These are phyloP conservation scores for Trichosporon sp. DNA, from an alignment of 1,284 basidiomycete genomes.

Conservation along the genomic window DNA sequence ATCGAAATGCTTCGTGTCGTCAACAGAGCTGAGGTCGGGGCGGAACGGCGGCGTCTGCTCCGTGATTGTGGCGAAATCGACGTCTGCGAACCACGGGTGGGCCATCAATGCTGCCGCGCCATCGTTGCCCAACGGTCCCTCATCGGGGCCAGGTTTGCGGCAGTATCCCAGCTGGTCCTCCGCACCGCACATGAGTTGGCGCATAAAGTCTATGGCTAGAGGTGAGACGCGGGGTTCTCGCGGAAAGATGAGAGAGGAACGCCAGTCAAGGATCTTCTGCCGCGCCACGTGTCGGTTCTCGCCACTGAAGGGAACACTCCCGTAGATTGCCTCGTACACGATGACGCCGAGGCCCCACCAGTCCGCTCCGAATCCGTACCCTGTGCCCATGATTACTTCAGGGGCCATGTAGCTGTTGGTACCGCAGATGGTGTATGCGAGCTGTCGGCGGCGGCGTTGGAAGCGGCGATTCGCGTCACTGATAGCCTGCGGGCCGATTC, in stretches of 20 bases:
- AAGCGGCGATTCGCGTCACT: constrained; percentile 40
- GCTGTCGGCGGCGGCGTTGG: constrained; percentile 71
- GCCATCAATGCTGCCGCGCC: constrained; percentile 77
- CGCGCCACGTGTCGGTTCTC: constrained; percentile 85
- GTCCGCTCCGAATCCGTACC: constrained; percentile 92
- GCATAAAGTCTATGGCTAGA: constrained; percentile 84
- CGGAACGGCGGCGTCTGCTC: constrained; percentile 79
- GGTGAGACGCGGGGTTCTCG: constrained; percentile 77
- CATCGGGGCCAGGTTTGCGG: constrained; percentile 22
- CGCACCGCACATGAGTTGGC: constrained; percentile 85
- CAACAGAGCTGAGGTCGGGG: constrained; percentile 74
- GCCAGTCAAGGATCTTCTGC: constrained; percentile 92
- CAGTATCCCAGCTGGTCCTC: constrained; percentile 87
- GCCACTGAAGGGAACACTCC: constrained; percentile 84
- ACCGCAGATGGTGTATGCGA: constrained; percentile 83
- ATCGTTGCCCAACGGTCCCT: constrained; percentile 59
- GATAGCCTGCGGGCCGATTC: constrained; percentile 62
- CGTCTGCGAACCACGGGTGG: constrained; percentile 81
- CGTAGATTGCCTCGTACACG: constrained; percentile 74
- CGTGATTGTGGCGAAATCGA: constrained; percentile 85
- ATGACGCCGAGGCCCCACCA: constrained; percentile 98
- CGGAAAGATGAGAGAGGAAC: constrained; percentile 82
- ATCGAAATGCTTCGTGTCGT: constrained; percentile 88
- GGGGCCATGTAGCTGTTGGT: constrained; percentile 93
- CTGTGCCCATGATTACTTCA: constrained; percentile 81